phyloP scores from a whole-genome alignment of 768 basidiomycete species.

The Mycena albidolilacea region DNA sequence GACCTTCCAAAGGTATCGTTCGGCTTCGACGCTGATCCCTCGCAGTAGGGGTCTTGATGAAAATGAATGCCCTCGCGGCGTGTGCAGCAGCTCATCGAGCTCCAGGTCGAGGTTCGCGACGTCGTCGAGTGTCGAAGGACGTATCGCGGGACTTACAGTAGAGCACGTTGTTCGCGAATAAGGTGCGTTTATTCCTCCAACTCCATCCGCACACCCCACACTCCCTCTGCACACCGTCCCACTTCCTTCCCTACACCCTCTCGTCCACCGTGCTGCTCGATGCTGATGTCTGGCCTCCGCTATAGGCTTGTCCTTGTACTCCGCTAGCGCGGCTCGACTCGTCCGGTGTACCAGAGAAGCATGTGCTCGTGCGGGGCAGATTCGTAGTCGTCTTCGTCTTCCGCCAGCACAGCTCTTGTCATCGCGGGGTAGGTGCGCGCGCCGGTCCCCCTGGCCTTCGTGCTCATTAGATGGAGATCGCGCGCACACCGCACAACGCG shows the following conservation, averaged over 20 bases:
- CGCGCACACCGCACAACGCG: no score
- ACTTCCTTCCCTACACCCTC: no score
- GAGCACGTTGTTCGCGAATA: no score
- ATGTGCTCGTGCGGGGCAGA: background rate
- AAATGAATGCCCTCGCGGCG: background rate
- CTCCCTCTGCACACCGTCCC: no score
- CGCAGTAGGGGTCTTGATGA: no score
- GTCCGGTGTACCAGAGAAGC: background rate
- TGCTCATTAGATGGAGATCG: no score
- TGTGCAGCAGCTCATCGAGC: background rate
- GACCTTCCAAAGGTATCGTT: background rate
- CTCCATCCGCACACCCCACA: no score
- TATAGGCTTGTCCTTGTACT: background rate
- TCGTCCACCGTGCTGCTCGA: no score
- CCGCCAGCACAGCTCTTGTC: background rate
- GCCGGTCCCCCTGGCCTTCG: no score
- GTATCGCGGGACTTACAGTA: no score
- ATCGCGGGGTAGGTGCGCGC: background rate
- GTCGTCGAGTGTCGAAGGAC: background rate
- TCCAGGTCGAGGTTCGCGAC: background rate
- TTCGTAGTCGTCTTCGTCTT: background rate
- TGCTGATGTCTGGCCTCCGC: background rate
- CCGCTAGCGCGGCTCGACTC: background rate
- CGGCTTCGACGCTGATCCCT: background rate
- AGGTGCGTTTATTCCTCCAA: no score